phyloP scores from a whole-genome alignment of 305 asterid genomes.

The Ajuga reptans region DNA sequence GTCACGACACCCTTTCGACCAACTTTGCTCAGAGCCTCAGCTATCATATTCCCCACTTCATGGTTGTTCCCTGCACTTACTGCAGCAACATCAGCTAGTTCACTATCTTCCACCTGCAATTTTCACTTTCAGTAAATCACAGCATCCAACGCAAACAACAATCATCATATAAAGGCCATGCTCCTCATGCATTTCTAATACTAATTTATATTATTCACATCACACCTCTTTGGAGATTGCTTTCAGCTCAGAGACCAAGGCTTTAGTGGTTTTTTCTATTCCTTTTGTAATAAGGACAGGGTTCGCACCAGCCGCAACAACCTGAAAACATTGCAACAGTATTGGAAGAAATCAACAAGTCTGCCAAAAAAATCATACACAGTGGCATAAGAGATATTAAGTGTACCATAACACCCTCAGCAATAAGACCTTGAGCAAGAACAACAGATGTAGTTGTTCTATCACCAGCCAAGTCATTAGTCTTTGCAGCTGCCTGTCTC shows the following conservation, averaged over 20 bases:
- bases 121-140: neutral
- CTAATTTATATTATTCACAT: no score
- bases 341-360: neutral
- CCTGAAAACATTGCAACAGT: constrained; percentile 34
- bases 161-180: no score
- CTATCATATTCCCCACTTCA: constrained; percentile 78
- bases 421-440: constrained; percentile 90
- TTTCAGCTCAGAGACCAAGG: constrained; percentile 74
- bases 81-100: constrained; percentile 89
- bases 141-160: no score
- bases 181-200: no score
- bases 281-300: constrained; percentile 92
- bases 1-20: constrained; percentile 93
- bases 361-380: neutral
- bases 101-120: constrained; percentile 78
- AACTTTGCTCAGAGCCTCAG: constrained; percentile 85
- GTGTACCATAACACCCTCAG: constrained; percentile 88
- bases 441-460: constrained; percentile 98
- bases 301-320: constrained; percentile 96
- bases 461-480: constrained; percentile 97
- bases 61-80: constrained; percentile 94
- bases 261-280: constrained; percentile 84
- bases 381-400: no score
- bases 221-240: constrained; percentile 76
- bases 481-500: constrained; percentile 95